A percentile compares a stretch with the other conserved stretches of the same genome.
Evolutionary conservation across 495 filamentous ascomycete genomes (phyloP).

Genomic region (Neurospora sp.): DNA sequence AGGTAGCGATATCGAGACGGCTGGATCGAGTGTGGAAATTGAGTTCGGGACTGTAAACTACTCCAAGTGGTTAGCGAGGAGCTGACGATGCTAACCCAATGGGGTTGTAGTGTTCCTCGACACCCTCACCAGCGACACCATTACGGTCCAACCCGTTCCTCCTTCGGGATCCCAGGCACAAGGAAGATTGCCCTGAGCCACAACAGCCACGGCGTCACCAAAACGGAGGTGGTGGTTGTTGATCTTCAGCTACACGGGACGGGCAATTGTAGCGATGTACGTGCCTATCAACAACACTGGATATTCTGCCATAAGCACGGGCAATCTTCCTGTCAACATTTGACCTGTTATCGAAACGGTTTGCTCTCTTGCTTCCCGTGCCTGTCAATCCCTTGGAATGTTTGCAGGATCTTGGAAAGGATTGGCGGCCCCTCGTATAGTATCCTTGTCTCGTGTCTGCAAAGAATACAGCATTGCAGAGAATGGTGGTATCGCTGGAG

Average conservation of each 20-base stretch:
- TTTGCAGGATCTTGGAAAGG: not conserved
- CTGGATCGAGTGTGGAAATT: not conserved
- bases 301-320: not conserved
- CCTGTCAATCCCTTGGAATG: not conserved
- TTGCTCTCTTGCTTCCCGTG: not conserved
- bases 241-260: not conserved
- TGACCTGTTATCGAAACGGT: not conserved
- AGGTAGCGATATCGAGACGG: not conserved
- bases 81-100: not conserved
- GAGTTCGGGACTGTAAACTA: not conserved
- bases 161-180: not conserved
- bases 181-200: not conserved
- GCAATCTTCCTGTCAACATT: not conserved
- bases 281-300: not conserved
- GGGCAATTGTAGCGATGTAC: not conserved
- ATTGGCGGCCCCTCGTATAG: not conserved
- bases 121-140: not conserved
- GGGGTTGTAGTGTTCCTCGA: not conserved
- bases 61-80: not conserved
- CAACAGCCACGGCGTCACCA: not conserved
- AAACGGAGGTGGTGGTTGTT: not conserved
- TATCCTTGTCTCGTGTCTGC: not conserved
- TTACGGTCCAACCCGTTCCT: not conserved
- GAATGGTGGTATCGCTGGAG: not conserved
- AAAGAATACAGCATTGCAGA: not conserved